Conservation (phyloP, 2,329 filamentous ascomycete genomes). For the Pseudofabraea citricarpa region DNA sequence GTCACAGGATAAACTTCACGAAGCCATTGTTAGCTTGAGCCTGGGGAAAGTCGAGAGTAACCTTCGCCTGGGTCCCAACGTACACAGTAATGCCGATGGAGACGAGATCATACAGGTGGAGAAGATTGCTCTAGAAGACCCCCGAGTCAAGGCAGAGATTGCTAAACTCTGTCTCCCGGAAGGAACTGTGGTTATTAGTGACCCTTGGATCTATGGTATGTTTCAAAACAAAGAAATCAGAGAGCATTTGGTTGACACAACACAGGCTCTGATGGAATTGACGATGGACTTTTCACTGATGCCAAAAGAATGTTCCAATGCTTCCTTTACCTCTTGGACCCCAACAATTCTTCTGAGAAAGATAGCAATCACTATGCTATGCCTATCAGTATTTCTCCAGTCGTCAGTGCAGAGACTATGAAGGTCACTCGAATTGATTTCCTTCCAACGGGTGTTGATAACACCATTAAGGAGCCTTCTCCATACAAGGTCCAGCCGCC, state of each 20-base stretch:
- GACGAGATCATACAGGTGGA: conserved; percentile 57
- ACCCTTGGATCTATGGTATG: conserved; percentile 61
- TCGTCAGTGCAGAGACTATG: conserved; percentile 57
- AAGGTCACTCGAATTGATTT: conserved; percentile 66
- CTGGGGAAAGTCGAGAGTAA: conserved; percentile 48
- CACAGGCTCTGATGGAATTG: conserved; percentile 44
- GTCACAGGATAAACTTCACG: conserved; percentile 60
- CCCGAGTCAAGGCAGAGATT: conserved; percentile 53
- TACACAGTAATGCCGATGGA: conserved; percentile 54
- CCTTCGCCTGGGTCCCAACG: conserved; percentile 50
- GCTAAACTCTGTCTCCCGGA: conserved; percentile 57
- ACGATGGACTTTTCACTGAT: conserved; percentile 40
- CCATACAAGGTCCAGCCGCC: conserved; percentile 51
- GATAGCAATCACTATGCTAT: conserved; percentile 68
- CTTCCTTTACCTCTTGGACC: conserved; percentile 63
- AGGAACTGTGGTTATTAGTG: conserved; percentile 52
- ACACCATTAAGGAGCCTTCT: conserved; percentile 47
- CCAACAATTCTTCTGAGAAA: conserved; percentile 49
- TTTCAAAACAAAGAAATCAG: neutral
- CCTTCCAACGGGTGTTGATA: conserved; percentile 62
- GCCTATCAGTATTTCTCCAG: conserved; percentile 59
- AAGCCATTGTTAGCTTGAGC: conserved; percentile 50
- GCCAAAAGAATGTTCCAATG: conserved; percentile 51
- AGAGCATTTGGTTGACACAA: conserved; percentile 2
- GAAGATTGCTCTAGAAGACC: conserved; percentile 47